These are phyloP conservation scores for Colletotrichum viniferum DNA, from an alignment of 2,329 filamentous ascomycete genomes.

Conservation along the genomic window DNA sequence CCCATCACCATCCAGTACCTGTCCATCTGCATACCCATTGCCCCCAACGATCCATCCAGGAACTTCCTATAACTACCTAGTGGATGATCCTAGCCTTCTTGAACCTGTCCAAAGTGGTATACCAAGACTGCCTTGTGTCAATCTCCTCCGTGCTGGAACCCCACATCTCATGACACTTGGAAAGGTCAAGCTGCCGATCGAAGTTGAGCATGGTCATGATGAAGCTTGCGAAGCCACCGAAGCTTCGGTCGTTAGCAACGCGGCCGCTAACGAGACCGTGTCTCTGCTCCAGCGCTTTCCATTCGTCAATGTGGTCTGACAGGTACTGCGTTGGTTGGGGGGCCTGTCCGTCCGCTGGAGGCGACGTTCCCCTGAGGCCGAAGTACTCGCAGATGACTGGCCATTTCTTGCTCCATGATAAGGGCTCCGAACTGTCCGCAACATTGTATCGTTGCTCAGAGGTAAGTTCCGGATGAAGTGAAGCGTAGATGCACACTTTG, in stretches of 20 bases:
- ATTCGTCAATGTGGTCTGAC: slow-evolving; percentile 33
- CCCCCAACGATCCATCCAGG: neutral
- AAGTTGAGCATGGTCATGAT: slow-evolving; percentile 37
- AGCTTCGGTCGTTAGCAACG: slow-evolving; percentile 34
- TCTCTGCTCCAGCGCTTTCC: slow-evolving; percentile 35
- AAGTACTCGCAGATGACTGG: slow-evolving; percentile 50
- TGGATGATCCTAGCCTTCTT: slow-evolving; percentile 35
- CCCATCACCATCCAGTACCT: neutral
- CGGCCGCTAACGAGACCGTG: slow-evolving; percentile 33
- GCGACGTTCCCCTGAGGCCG: slow-evolving; percentile 43
- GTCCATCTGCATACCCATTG: neutral
- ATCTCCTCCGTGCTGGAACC: slow-evolving; percentile 31
- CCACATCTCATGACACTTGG: slow-evolving; percentile 34
- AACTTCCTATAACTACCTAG: slow-evolving; percentile 15
- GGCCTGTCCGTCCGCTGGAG: slow-evolving; percentile 26
- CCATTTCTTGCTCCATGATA: slow-evolving; percentile 48
- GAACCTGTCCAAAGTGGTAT: slow-evolving; percentile 36
- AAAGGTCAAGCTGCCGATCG: slow-evolving; percentile 37
- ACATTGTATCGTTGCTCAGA: slow-evolving; percentile 44
- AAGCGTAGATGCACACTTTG: slow-evolving; percentile 44
- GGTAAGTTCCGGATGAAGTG: slow-evolving; percentile 41
- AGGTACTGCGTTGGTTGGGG: slow-evolving; percentile 28
- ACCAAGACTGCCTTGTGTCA: slow-evolving; percentile 32
- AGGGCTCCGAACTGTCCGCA: slow-evolving; percentile 39
- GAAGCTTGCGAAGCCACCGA: slow-evolving; percentile 32